phyloP scores from a whole-genome alignment of 257 asterid genomes.

The Solanum appendiculatum region DNA sequence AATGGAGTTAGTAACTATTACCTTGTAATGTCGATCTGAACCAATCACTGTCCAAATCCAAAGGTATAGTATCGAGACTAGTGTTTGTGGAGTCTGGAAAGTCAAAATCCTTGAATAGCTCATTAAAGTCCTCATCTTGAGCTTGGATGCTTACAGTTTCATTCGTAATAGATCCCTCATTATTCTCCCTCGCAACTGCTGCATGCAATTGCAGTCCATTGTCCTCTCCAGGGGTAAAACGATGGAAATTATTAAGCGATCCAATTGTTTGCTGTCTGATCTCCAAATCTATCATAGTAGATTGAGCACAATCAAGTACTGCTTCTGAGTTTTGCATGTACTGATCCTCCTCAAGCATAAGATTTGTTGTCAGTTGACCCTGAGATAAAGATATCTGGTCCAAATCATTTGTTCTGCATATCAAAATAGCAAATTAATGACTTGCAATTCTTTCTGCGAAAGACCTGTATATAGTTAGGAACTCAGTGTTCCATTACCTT shows the following conservation, averaged over 20 bases:
- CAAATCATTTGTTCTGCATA: neutral
- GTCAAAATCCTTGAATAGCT: neutral
- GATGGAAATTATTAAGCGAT: neutral
- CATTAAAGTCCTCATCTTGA: neutral
- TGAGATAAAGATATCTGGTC: neutral
- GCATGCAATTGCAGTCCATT: neutral
- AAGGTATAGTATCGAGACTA: neutral
- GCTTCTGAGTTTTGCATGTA: neutral
- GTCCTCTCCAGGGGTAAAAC: neutral
- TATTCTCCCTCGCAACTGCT: neutral
- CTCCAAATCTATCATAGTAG: neutral
- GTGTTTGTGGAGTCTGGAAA: neutral
- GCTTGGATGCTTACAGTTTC: neutral
- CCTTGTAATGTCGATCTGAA: neutral
- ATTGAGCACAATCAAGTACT: neutral
- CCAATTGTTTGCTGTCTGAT: neutral
- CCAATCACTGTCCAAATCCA: neutral
- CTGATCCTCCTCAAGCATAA: neutral
- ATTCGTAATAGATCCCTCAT: neutral
- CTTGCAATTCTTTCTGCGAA: neutral
- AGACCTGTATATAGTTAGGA: neutral
- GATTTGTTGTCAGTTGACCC: neutral
- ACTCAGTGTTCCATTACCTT: neutral
- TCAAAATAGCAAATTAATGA: neutral
- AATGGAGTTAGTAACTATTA: neutral